Evolutionary conservation across 257 asterid genomes (phyloP).

Genomic region (Orobanche coerulescens): DNA sequence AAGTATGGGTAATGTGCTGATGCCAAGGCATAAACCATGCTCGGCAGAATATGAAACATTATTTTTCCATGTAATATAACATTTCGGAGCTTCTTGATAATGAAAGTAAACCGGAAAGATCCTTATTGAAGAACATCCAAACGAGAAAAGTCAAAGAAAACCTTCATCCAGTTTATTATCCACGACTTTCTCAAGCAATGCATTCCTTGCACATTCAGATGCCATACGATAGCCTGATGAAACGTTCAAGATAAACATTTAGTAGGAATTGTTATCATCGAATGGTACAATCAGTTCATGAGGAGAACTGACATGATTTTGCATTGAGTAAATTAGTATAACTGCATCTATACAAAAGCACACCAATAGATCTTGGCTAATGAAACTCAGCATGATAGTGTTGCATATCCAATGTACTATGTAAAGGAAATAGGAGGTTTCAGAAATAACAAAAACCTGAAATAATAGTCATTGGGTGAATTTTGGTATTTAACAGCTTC

Average conservation of each 20-base stretch:
- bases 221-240: constrained; percentile 85
- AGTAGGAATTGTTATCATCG: background rate
- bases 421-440: constrained; percentile 3
- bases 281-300: background rate
- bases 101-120: background rate
- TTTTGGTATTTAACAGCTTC: constrained; percentile 78
- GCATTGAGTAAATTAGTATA: background rate
- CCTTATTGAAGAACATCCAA: background rate
- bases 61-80: background rate
- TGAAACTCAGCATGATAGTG: background rate
- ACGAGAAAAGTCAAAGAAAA: constrained; percentile 13
- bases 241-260: background rate
- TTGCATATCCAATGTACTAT: background rate
- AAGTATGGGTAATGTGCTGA: background rate
- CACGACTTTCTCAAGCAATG: constrained; percentile 74
- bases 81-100: background rate
- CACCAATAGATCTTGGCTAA: background rate
- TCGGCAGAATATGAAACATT: background rate
- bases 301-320: background rate
- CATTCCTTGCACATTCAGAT: constrained; percentile 75
- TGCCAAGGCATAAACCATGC: background rate
- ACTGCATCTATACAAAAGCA: background rate
- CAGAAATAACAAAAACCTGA: constrained; percentile 41
- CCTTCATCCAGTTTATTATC: constrained; percentile 87
- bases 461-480: constrained; percentile 93